Evolutionary conservation across 768 basidiomycete genomes (phyloP), one percentile per base, ranked within the genome.

Genomic region (Lentinus tigrinus): DNA sequence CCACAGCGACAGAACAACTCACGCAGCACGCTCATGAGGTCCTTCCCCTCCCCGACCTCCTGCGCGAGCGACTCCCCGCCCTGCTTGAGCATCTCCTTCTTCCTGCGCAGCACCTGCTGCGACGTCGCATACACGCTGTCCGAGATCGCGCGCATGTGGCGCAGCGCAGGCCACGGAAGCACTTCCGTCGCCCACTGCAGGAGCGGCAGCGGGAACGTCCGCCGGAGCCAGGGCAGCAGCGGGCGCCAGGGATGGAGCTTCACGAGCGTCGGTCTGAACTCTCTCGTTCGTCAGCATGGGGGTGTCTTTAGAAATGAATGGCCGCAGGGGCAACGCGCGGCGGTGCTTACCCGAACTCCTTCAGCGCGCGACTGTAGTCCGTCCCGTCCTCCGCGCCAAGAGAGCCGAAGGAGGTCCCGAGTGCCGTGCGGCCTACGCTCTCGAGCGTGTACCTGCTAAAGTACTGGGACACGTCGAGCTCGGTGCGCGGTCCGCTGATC

Each of bases 311-410:
- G n/a, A 7, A 24, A 16, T 19, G 16, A 4, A 3, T 17, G 19
- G 17, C 3, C 26, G 36, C 23, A 21, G 21, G 3, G 24, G 46
- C 16, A 31, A 36, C 6, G 17, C n/a, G 4, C 14, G 1, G 3
- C 5, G 16, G 9, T n/a, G 39, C 55, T 5, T 27, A 56, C 55
- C 55, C 55, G 19, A 56, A 56, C 40, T 56, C 55, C 48, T 56
- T 56, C 16, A 56, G 40, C 21, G 55, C 55, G 19, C 55, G 55
- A n/a, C 55, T 56, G 39, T 56, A 56, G 48, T 50, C 55, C 8
- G 55, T 56, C 5, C 55, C 55, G 21, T 56, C 47, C 26, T 56
- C 42, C 3, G 31, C 31, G 6, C 49, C 55, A 16, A 56, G 38
- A 9, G 55, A 48, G 21, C 55, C 55, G 40, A 56, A 56, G 19